Evolutionary conservation across 192 early-diverging fungal species (phyloP).

Genomic region (Phlyctochytrium bullatum): DNA sequence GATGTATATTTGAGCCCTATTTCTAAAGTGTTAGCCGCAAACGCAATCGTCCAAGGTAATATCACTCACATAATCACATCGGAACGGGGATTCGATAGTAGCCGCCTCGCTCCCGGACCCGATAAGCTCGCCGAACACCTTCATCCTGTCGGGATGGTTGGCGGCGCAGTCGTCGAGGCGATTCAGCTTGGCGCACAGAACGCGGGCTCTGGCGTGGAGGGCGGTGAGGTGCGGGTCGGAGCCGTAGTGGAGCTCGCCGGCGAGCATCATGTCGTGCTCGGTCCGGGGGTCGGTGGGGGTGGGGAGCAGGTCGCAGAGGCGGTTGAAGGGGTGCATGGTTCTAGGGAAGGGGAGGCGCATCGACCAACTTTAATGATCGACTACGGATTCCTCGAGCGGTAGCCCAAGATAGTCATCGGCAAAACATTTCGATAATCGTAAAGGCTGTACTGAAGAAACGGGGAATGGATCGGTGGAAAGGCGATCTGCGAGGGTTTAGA

Average conservation of each 20-base stretch:
- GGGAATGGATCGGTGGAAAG: no score
- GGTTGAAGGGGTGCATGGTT: background rate
- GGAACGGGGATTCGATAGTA: constrained; percentile 67
- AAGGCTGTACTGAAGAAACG: no score
- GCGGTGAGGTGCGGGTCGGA: constrained; percentile 49
- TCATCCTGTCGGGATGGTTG: constrained; percentile 15
- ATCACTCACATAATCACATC: constrained; percentile 75
- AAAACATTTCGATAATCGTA: no score
- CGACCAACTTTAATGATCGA: no score
- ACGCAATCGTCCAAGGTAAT: no score
- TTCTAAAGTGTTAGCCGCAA: no score
- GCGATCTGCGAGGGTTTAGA: no score
- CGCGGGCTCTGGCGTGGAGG: constrained; percentile 26
- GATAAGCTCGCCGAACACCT: constrained; percentile 45
- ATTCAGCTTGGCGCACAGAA: constrained; percentile 33
- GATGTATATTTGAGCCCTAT: constrained; percentile 66
- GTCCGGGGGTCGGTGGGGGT: constrained; percentile 15
- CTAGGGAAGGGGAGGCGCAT: no score
- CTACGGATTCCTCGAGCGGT: no score
- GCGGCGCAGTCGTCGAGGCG: constrained; percentile 29
- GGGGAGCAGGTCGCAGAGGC: background rate
- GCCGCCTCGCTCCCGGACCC: constrained; percentile 56
- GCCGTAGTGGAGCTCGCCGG: constrained; percentile 56
- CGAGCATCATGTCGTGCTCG: constrained; percentile 65
- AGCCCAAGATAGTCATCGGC: no score